Conservation (phyloP, 768 basidiomycete genomes). For the Leucocoprinus sp. region DNA sequence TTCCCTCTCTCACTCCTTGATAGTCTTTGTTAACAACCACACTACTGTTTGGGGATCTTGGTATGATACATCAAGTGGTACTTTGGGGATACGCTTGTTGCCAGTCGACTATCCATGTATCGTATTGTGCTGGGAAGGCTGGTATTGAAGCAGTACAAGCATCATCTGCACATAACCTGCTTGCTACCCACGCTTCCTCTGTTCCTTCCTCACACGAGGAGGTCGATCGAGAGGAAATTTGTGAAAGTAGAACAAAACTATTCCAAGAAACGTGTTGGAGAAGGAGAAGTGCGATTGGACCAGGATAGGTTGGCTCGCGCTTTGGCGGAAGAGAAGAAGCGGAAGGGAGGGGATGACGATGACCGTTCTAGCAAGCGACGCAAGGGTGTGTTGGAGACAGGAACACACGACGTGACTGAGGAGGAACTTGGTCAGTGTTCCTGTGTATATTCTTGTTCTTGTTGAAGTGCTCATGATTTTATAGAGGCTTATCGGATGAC, state of each 20-base stretch:
- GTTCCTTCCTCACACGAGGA: slow-evolving; percentile 18
- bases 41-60: slow-evolving; percentile 97
- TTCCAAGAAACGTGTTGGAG: slow-evolving; percentile 72
- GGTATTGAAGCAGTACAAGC: slow-evolving; percentile 73
- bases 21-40: slow-evolving; percentile 90
- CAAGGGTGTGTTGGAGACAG: slow-evolving; percentile 35
- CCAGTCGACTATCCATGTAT: slow-evolving; percentile 76
- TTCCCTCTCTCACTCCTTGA: slow-evolving; percentile 10
- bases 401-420: slow-evolving; percentile 79
- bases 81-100: slow-evolving; percentile 95
- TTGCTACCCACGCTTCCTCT: slow-evolving; percentile 28
- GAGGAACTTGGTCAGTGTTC: slow-evolving; percentile 65
- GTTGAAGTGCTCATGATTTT: slow-evolving; percentile 9
- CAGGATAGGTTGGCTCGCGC: slow-evolving; percentile 62
- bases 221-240: slow-evolving; percentile 21
- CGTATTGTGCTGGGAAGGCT: slow-evolving; percentile 85
- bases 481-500: slow-evolving; percentile 90
- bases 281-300: slow-evolving; percentile 74
- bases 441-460: slow-evolving; percentile 2
- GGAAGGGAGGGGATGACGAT: slow-evolving; percentile 51
- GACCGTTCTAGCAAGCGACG: slow-evolving; percentile 53
- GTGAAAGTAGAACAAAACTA: slow-evolving; percentile 58
- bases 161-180: slow-evolving; percentile 65
- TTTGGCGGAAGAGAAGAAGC: slow-evolving; percentile 71
- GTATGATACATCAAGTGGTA: slow-evolving; percentile 60